Base-by-base conservation (phyloP, 352 stramenopile species). In the Lagenidium giganteum region DNA sequence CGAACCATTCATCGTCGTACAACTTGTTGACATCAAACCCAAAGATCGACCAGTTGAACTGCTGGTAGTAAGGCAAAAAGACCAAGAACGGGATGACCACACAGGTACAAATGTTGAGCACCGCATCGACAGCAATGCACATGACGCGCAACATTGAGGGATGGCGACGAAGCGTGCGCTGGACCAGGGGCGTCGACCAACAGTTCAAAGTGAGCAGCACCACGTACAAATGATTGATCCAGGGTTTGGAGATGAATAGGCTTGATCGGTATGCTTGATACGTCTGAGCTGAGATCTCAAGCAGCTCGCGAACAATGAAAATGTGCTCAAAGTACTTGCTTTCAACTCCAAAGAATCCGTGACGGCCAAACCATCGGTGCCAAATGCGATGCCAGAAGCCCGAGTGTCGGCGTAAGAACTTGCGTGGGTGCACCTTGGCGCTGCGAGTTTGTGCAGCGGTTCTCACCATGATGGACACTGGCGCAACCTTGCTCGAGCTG, bases 1-100 rank as follows among this genome's bases (percentile, higher is more conserved):
- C 40, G 26, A 75, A 79, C 20, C 18, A 50, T 8, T 51, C 42
- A n/a, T 79, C 66, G 11, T 55, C 55, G 21, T 77, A 79, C 3
- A 75, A 38, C 7, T 64, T 9, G 8, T 9, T 8, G 21, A 42
- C 16, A 9, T 23, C 16, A 25, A 42, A 42, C 14, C 9, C 12
- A 7, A 17, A 25, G 7, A 17, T 16, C 11, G 11, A 8, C n/a
- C n/a, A n/a, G n/a, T n/a, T n/a, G n/a, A n/a, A n/a, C n/a, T n/a
- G n/a, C n/a, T n/a, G n/a, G n/a, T n/a, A 38, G 35, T 71, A 71
- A 33, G 61, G 61, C 11, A 51, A 18, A 28, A 70, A 57, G n/a
- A 70, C 44, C 18, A 70, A 61, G 36, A 64, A 36, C 18, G 28
- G 53, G 27, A 67, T 40, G 2, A 60, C 20, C 51, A 63, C 56